These are phyloP conservation scores for Angophora floribunda DNA, from an alignment of 345 rosid species.

Conservation along the genomic window DNA sequence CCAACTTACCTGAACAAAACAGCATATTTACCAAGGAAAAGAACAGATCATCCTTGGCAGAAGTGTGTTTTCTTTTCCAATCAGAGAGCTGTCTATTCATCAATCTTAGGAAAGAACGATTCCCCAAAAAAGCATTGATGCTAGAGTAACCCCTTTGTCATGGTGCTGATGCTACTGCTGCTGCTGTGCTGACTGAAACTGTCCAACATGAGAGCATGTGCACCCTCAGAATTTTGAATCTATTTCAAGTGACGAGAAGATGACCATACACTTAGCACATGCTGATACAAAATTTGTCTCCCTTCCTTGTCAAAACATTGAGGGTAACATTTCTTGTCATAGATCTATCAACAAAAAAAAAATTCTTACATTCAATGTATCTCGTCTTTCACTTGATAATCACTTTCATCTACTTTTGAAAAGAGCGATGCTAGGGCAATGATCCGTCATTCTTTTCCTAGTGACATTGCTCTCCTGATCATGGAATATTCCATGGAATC, in stretches of 20 bases:
- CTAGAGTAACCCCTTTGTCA: neutral
- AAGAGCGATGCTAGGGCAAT: neutral
- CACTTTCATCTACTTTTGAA: neutral
- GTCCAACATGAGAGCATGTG: neutral
- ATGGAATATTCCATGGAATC: neutral
- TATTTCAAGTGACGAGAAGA: neutral
- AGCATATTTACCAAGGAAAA: no score
- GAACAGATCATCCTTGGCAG: neutral
- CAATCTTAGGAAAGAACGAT: neutral
- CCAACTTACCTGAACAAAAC: neutral
- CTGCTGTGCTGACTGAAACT: neutral
- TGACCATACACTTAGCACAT: neutral
- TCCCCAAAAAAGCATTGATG: neutral
- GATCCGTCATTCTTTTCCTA: neutral
- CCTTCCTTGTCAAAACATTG: neutral
- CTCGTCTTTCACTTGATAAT: neutral
- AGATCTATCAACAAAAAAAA: neutral
- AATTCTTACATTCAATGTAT: neutral
- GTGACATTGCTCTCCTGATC: neutral
- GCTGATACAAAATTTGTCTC: neutral
- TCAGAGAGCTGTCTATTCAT: neutral
- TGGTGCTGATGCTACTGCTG: neutral
- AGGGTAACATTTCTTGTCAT: neutral
- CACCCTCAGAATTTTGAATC: neutral
- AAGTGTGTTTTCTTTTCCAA: neutral